These are phyloP conservation scores for Apiospora rasikravindrae DNA, from an alignment of 2,329 filamentous ascomycete species.

Conservation along the genomic window DNA sequence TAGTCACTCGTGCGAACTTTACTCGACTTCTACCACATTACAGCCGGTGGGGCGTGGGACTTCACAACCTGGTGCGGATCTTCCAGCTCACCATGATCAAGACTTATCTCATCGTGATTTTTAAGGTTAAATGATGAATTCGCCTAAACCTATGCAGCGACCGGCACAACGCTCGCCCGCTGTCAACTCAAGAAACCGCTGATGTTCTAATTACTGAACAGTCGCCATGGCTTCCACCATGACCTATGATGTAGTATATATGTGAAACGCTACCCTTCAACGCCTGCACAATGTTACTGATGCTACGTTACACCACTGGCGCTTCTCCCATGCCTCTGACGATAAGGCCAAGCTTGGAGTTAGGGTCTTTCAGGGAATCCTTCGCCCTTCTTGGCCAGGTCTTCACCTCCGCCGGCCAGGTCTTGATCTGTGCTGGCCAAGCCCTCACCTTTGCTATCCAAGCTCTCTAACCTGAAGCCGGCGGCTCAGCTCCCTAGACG, in stretches of 20 bases:
- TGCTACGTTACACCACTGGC: too few relatives aligned
- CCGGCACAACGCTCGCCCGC: not conserved
- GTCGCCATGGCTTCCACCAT: not conserved
- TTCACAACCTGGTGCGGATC: not conserved
- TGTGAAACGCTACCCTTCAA: not conserved
- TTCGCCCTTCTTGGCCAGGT: too few relatives aligned
- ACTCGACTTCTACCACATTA: not conserved
- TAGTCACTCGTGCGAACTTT: not conserved
- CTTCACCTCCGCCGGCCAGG: not conserved
- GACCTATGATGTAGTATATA: not conserved
- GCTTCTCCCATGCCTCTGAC: too few relatives aligned
- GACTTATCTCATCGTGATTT: not conserved
- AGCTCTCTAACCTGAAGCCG: not conserved
- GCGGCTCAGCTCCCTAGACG: not conserved
- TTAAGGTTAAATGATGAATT: not conserved
- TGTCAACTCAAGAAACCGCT: not conserved
- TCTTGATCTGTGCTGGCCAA: not conserved
- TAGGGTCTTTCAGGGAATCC: not conserved
- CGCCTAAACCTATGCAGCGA: not conserved
- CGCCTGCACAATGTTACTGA: too few relatives aligned
- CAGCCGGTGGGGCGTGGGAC: not conserved
- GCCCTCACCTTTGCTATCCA: not conserved
- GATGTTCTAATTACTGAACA: not conserved
- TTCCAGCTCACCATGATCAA: not conserved
- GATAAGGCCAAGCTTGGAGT: too few relatives aligned